Conservation (phyloP, 1,284 basidiomycete genomes). For the Anthracocystis walkeri region DNA sequence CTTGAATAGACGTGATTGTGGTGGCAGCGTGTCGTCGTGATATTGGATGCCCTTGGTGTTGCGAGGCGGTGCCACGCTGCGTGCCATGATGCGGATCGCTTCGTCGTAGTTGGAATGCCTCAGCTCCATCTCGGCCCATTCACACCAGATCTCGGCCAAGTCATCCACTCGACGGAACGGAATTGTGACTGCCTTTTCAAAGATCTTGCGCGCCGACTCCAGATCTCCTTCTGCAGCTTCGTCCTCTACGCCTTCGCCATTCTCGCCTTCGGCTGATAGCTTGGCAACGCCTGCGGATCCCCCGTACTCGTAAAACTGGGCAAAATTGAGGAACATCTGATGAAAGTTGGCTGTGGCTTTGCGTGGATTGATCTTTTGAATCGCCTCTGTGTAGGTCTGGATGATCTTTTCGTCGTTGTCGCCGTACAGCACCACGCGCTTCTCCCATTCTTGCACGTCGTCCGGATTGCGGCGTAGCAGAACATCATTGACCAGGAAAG, state of each 20-base stretch:
- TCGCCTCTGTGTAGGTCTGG: slow-evolving; percentile 88
- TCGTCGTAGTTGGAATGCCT: slow-evolving; percentile 96
- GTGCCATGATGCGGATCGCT: slow-evolving; percentile 91
- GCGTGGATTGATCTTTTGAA: slow-evolving; percentile 88
- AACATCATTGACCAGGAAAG: slow-evolving; percentile 97
- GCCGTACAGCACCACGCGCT: slow-evolving; percentile 91
- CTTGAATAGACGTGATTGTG: slow-evolving; percentile 93
- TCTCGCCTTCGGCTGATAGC: slow-evolving; percentile 73
- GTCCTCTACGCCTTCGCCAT: slow-evolving; percentile 73
- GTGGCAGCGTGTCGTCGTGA: slow-evolving; percentile 91
- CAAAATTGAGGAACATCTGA: slow-evolving; percentile 92
- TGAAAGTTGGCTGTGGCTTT: slow-evolving; percentile 92
- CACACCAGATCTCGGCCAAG: slow-evolving; percentile 97
- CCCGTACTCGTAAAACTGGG: slow-evolving; percentile 96
- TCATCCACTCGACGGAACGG: slow-evolving; percentile 97
- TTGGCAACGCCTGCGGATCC: slow-evolving; percentile 72
- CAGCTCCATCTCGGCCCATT: slow-evolving; percentile 98
- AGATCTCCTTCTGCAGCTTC: slow-evolving; percentile 80
- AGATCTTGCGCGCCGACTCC: slow-evolving; percentile 86
- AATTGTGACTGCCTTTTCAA: slow-evolving; percentile 90
- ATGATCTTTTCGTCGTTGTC: slow-evolving; percentile 94
- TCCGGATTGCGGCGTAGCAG: slow-evolving; percentile 92
- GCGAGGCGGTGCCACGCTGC: slow-evolving; percentile 84
- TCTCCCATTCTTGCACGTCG: slow-evolving; percentile 99
- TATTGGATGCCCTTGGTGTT: slow-evolving; percentile 87